These are phyloP conservation scores for Drosera spatulata DNA, from an alignment of 179 eudicot genomes.

Conservation along the genomic window DNA sequence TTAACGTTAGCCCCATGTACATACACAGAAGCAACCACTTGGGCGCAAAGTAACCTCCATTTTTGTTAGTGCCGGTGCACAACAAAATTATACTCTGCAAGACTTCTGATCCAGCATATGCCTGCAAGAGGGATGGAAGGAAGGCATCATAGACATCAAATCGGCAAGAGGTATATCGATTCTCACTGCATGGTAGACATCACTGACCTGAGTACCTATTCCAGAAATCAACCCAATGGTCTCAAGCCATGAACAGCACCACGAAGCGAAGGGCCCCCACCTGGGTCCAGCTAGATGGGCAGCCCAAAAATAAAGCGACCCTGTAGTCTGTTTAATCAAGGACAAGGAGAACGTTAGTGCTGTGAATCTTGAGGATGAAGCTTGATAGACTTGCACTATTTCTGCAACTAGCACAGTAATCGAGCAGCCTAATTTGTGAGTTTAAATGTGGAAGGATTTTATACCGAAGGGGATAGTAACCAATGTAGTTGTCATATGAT, in stretches of 20 bases:
- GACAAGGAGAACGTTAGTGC: slow-evolving; percentile 7
- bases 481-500: no score
- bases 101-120: slow-evolving; percentile 57
- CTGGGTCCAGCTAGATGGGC: slow-evolving; percentile 36
- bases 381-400: not conserved
- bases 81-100: slow-evolving; percentile 49
- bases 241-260: slow-evolving; percentile 80
- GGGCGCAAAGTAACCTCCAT: slow-evolving; percentile 57
- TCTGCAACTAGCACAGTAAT: not conserved
- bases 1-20: slow-evolving; percentile 38
- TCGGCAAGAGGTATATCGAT: not conserved
- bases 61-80: slow-evolving; percentile 56
- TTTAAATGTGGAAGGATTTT: no score
- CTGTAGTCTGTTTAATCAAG: slow-evolving; percentile 18
- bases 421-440: no score
- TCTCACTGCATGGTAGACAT: not conserved
- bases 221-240: slow-evolving; percentile 58
- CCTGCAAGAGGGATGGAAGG: slow-evolving; percentile 23
- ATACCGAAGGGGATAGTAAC: no score
- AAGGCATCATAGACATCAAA: slow-evolving; percentile 1
- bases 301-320: no score
- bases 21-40: slow-evolving; percentile 54
- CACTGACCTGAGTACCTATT: slow-evolving; percentile 51
- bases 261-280: slow-evolving; percentile 67
- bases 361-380: not conserved